Conservation (phyloP, 441 rosid genomes). For the Breynia disticha region DNA sequence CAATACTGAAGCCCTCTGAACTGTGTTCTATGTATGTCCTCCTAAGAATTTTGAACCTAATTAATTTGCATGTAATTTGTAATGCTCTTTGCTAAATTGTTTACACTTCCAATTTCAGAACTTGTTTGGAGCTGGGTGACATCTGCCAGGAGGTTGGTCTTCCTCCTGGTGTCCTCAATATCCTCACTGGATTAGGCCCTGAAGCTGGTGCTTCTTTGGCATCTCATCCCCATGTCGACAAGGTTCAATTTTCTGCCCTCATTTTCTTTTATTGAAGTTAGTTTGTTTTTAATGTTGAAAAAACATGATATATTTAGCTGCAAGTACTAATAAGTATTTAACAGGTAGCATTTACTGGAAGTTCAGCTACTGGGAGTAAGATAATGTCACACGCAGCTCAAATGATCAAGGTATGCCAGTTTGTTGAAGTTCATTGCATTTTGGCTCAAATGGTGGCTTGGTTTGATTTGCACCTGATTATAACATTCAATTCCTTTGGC, state of each 20-base stretch:
- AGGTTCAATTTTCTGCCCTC: conserved; percentile 39
- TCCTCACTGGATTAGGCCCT: conserved; percentile 85
- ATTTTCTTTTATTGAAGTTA: too few species aligned
- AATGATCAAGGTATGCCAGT: conserved; percentile 60
- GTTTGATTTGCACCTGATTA: conserved; percentile 9
- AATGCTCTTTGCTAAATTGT: conserved; percentile 4
- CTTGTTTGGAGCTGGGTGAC: conserved; percentile 96
- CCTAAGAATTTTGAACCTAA: conserved; percentile 8
- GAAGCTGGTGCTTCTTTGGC: conserved; percentile 99
- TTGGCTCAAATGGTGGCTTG: conserved; percentile 2
- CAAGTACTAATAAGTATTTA: background rate
- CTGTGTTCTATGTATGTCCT: conserved; percentile 69
- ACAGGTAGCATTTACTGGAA: conserved; percentile 95
- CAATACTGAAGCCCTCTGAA: conserved; percentile 93
- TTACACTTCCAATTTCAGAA: conserved; percentile 40
- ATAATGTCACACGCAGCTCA: conserved; percentile 82
- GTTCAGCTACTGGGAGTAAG: conserved; percentile 81
- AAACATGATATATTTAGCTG: too few species aligned
- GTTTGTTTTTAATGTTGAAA: too few species aligned
- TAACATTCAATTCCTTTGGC: conserved; percentile 13
- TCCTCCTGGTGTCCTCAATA: conserved; percentile 90
- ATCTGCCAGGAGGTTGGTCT: conserved; percentile 87
- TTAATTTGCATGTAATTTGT: conserved; percentile 13
- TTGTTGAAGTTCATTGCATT: conserved; percentile 13
- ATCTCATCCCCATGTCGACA: conserved; percentile 82